These are phyloP conservation scores for Rhododendron henanense DNA, from an alignment of 148 eudicot species.

Conservation along the genomic window DNA sequence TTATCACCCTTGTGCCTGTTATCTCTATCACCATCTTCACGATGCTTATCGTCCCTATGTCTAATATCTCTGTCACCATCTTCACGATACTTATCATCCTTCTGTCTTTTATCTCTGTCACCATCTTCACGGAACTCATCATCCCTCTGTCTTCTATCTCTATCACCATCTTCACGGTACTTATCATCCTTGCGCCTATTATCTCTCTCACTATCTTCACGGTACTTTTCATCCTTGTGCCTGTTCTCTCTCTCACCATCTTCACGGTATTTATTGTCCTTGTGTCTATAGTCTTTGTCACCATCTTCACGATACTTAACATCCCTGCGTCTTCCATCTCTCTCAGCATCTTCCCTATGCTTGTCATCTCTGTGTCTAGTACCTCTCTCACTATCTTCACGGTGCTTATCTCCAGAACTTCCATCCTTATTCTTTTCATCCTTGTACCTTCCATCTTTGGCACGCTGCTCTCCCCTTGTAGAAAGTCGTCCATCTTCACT, in stretches of 20 bases:
- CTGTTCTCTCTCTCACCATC: conserved; percentile 35
- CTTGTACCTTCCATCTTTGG: conserved; percentile 48
- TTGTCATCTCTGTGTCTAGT: conserved; percentile 42
- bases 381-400: conserved; percentile 50
- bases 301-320: conserved; percentile 14
- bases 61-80: conserved; percentile 38
- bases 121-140: conserved; percentile 29
- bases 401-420: conserved; percentile 32
- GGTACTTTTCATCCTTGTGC: conserved; percentile 30
- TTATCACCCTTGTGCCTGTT: conserved; percentile 14
- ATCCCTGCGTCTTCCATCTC: conserved; percentile 15
- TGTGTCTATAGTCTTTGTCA: conserved; percentile 13
- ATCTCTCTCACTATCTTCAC: conserved; percentile 22
- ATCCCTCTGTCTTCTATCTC: conserved; percentile 43
- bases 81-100: conserved; percentile 30
- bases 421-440: conserved; percentile 64
- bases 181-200: conserved; percentile 17
- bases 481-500: conserved; percentile 46
- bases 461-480: conserved; percentile 46
- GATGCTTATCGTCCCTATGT: conserved; percentile 27
- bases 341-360: conserved; percentile 20
- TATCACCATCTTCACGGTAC: conserved; percentile 33
- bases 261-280: conserved; percentile 26
- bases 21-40: conserved; percentile 22
- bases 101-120: conserved; percentile 31